Conservation (phyloP, 2,329 filamentous ascomycete species). For the Fusarium sp. region DNA sequence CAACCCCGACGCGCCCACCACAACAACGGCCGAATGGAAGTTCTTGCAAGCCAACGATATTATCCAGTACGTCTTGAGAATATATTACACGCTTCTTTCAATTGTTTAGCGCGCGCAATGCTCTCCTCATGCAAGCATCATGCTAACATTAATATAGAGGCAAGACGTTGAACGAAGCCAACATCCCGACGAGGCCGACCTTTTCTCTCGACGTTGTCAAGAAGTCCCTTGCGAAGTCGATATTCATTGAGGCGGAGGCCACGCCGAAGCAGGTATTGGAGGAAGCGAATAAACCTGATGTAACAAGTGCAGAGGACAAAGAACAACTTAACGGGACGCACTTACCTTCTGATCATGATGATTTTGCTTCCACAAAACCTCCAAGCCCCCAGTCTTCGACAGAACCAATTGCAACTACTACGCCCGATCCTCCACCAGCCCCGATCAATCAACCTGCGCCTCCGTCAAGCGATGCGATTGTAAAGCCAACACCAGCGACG, state of each 20-base stretch:
- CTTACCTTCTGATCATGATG: conserved; percentile 21
- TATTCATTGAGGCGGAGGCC: conserved; percentile 37
- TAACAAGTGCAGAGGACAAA: conserved; percentile 23
- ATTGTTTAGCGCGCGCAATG: conserved; percentile 35
- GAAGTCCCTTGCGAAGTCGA: conserved; percentile 52
- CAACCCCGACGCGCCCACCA: conserved; percentile 67
- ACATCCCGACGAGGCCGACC: conserved; percentile 63
- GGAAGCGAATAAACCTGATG: conserved; percentile 22
- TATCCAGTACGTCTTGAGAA: conserved; percentile 64
- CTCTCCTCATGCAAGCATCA: conserved; percentile 20
- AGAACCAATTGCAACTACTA: conserved; percentile 19
- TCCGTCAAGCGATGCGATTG: conserved; percentile 11
- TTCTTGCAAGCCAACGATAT: conserved; percentile 71
- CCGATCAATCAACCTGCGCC: conserved; percentile 4
- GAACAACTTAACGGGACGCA: conserved; percentile 23
- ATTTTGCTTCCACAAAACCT: conserved; percentile 23
- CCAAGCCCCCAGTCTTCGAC: conserved; percentile 27
- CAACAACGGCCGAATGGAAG: conserved; percentile 64
- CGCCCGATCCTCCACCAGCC: neutral
- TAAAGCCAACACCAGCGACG: conserved; percentile 29
- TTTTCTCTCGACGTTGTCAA: conserved; percentile 60
- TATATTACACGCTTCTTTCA: conserved; percentile 34
- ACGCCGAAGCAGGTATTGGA: conserved; percentile 22
- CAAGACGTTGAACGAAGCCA: conserved; percentile 63
- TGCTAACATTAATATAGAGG: conserved; percentile 50